These are phyloP conservation scores for Berberis vulgaris DNA, from an alignment of 164 flowering plant species.

Conservation along the genomic window DNA sequence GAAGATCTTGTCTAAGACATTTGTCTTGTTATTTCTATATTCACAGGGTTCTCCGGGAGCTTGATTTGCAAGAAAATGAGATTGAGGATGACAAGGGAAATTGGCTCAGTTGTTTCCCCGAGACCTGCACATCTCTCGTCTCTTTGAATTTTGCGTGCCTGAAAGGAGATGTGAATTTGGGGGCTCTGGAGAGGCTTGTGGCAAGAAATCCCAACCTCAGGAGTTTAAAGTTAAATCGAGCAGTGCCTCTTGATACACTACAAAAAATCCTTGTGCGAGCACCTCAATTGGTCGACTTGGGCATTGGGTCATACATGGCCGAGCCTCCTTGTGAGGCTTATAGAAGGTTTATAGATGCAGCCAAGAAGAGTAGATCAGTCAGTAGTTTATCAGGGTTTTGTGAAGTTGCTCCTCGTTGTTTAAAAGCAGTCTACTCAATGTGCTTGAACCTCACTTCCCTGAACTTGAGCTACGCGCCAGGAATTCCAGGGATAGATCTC, in stretches of 20 bases:
- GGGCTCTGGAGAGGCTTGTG: constrained; percentile 72
- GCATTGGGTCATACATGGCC: constrained; percentile 49
- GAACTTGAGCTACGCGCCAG: constrained; percentile 77
- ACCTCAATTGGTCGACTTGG: constrained; percentile 70
- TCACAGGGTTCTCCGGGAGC: constrained; percentile 60
- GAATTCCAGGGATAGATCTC: constrained; percentile 43
- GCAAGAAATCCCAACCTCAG: constrained; percentile 67
- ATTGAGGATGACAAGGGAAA: constrained; percentile 65
- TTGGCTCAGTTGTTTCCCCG: constrained; percentile 83
- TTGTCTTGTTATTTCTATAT: constrained; percentile 2
- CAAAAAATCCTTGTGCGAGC: constrained; percentile 48
- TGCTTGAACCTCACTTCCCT: constrained; percentile 58
- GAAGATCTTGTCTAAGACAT: neutral
- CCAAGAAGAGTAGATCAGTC: constrained; percentile 42
- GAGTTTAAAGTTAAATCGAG: constrained; percentile 53
- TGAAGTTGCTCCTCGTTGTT: constrained; percentile 48
- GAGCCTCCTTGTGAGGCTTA: constrained; percentile 43
- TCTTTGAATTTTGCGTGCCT: constrained; percentile 81
- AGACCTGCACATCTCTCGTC: constrained; percentile 61
- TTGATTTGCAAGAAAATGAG: constrained; percentile 82
- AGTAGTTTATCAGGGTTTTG: constrained; percentile 80
- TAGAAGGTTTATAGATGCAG: constrained; percentile 21
- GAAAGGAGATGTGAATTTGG: constrained; percentile 58
- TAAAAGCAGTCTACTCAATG: constrained; percentile 46
- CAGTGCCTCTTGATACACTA: constrained; percentile 55